Conservation (phyloP, 2,329 filamentous ascomycete genomes). For the Fonsecaea nubica region DNA sequence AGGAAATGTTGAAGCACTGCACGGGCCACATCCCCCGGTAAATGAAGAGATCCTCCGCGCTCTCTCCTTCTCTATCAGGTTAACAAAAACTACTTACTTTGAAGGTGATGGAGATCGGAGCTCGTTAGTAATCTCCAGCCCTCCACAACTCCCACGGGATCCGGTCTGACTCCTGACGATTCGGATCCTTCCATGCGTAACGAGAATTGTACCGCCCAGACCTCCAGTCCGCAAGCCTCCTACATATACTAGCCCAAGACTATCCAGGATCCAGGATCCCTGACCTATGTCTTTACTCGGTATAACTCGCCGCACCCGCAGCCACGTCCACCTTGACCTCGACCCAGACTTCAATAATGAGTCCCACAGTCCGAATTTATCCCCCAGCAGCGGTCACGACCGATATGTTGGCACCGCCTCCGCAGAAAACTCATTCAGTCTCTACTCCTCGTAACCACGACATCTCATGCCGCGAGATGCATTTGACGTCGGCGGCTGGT, state of each 20-base stretch:
- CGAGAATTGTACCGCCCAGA: not conserved
- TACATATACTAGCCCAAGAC: not conserved
- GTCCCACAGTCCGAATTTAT: not conserved
- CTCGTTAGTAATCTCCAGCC: not conserved
- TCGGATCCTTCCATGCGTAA: not conserved
- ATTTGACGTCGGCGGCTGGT: not conserved
- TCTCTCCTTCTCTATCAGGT: not conserved
- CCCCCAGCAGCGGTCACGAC: not conserved
- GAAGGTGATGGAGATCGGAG: not conserved
- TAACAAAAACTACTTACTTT: not conserved
- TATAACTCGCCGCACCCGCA: not conserved
- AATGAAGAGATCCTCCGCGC: not conserved
- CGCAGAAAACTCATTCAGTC: not conserved
- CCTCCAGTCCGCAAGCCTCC: not conserved
- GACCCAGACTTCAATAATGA: not conserved
- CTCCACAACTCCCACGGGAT: not conserved
- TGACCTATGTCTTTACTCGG: not conserved
- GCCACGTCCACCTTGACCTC: not conserved
- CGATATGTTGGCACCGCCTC: not conserved
- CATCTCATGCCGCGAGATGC: not conserved
- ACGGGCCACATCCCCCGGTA: not conserved
- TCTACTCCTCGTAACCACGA: not conserved
- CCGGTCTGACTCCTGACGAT: not conserved
- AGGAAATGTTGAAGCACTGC: not conserved
- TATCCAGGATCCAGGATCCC: not conserved